These are phyloP conservation scores for Strobilomyces dryophilus DNA, from an alignment of 768 basidiomycete genomes.

Conservation along the genomic window DNA sequence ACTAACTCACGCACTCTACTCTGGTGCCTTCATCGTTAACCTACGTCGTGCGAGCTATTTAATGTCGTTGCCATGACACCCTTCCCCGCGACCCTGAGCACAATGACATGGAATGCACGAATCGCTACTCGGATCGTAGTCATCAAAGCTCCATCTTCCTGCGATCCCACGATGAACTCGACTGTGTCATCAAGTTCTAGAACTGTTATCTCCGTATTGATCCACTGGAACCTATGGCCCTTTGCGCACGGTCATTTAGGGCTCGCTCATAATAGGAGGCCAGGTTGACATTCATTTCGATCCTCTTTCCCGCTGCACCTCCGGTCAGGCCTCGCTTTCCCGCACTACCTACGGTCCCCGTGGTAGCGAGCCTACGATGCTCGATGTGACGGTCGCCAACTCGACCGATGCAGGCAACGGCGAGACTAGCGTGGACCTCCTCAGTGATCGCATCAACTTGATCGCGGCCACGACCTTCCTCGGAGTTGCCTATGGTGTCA, in stretches of 20 bases:
- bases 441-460: slow-evolving; percentile 24
- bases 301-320: slow-evolving; percentile 6
- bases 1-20: background rate
- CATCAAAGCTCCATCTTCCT: slow-evolving; percentile 21
- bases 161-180: slow-evolving; percentile 5
- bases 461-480: slow-evolving; percentile 23
- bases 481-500: slow-evolving; percentile 21
- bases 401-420: background rate
- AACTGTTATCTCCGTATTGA: slow-evolving; percentile 15
- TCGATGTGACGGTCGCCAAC: slow-evolving; percentile 9
- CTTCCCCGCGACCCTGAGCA: slow-evolving; percentile 11
- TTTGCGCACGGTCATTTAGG: slow-evolving; percentile 26
- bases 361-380: slow-evolving; percentile 3
- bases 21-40: background rate
- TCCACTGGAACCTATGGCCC: background rate
- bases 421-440: slow-evolving; percentile 5
- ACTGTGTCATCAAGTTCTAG: background rate
- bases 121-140: slow-evolving; percentile 9
- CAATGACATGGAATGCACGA: background rate
- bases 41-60: no score
- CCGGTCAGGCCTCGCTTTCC: slow-evolving; percentile 4
- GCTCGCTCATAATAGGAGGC: slow-evolving; percentile 13
- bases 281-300: slow-evolving; percentile 12
- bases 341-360: slow-evolving; percentile 5
- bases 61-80: background rate